phyloP scores from a whole-genome alignment of 805 yeast genomes.

The Blastobotrys mokoenaii region DNA sequence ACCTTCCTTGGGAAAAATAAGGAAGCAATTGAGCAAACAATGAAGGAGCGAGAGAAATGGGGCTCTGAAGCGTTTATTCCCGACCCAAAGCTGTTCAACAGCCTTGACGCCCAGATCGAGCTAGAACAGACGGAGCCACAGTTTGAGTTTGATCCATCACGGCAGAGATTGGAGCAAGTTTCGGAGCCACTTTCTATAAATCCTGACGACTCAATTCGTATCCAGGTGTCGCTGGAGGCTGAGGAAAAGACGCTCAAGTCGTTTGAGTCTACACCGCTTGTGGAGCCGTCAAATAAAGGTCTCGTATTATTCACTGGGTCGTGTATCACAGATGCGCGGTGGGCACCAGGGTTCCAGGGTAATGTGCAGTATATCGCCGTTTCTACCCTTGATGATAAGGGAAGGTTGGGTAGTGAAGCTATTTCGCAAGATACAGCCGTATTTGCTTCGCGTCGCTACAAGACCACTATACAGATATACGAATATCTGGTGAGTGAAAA shows the following conservation, averaged over 20 bases:
- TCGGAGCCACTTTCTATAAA: no score
- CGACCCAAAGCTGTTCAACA: slow-evolving; percentile 25
- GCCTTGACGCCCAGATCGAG: background rate
- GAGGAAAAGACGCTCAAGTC: background rate
- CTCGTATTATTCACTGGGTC: slow-evolving; percentile 43
- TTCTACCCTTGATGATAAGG: slow-evolving; percentile 34
- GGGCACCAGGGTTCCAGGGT: slow-evolving; percentile 33
- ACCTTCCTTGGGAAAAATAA: slow-evolving; percentile 45
- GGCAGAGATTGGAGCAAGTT: background rate
- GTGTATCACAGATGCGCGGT: slow-evolving; percentile 42
- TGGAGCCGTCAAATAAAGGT: slow-evolving; percentile 27
- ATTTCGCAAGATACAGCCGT: slow-evolving; percentile 20
- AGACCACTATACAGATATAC: slow-evolving; percentile 15
- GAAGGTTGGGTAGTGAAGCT: slow-evolving; percentile 25
- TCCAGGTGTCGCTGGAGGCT: background rate
- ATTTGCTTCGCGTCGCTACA: slow-evolving; percentile 6
- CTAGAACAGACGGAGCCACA: no score
- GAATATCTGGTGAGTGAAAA: background rate
- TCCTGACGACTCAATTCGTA: background rate
- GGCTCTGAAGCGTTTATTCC: slow-evolving; percentile 39
- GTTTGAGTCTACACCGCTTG: background rate
- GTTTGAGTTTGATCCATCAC: background rate
- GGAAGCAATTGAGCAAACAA: slow-evolving; percentile 33
- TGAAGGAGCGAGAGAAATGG: slow-evolving; percentile 43
- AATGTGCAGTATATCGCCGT: slow-evolving; percentile 41